Evolutionary conservation across 225 moss, liverwort and hornwort genomes (phyloP), one percentile per base, ranked within the genome.

Genomic region (Takakia lepidozioides): DNA sequence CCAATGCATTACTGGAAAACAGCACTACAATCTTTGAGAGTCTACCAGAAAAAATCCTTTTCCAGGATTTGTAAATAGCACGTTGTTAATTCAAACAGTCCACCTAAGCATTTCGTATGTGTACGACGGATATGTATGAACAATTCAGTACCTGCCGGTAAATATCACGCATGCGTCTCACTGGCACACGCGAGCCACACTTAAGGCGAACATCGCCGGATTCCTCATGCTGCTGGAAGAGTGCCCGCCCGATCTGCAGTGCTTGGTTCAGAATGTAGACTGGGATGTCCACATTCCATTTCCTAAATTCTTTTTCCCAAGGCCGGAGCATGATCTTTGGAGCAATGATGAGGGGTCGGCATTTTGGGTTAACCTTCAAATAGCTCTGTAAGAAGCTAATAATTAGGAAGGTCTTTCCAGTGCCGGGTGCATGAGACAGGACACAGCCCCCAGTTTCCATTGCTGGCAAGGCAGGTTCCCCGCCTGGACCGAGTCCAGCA

Each of bases 261-360:
- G 89, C 83, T 39, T 67, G 69, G 77, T 85, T 98, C 32, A 87
- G 64, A 23, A 87, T 98, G 22, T 56, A 66, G 8, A 85, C 78
- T 26, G 78, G 65, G 46, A 83, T 83, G 49, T 83, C 73, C 48
- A 85, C 87, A 52, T 91, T 91, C 91, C 98, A 98, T 29, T 60
- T 75, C 8, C 50, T 51, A 29, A 98, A 91, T 51, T 98, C 98
- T 45, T 76, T 82, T 70, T 91, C 85, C 98, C 98, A 98, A 10
- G 79, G 84, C 29, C 78, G 68, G 28, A 98, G 70, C 98, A 98
- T 91, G 29, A 87, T 91, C 60, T 98, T 98, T 16, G 98, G 98
- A 26, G 87, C 91, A 30, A 98, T 82, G 58, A 98, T 85, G 19
- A 98, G 46, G 15, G 91, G 82, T 39, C 68, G 72, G 59, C 76